Evolutionary conservation across 2,329 filamentous ascomycete species (phyloP), one percentile per base, ranked within the genome.

Genomic region (Alternaria infectoria): DNA sequence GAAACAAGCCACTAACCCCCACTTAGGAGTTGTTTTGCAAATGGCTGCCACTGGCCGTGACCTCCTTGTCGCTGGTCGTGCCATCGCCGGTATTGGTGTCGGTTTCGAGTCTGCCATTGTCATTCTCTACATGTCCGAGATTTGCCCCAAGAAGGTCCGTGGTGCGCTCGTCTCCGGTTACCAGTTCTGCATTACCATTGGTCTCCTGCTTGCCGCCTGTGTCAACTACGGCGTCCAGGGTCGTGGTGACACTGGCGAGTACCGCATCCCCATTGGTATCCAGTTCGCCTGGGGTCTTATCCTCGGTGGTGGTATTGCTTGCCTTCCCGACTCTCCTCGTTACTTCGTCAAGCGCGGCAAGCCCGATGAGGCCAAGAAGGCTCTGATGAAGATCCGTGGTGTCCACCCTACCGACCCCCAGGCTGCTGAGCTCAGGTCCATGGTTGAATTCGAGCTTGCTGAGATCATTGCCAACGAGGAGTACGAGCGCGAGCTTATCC

Each of bases 381-480:
- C 49, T 10, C 9, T 52, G 19, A 52, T 52, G 49, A 52, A 52
- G 49, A 52, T 52, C 19, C 49, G 49, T 52, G 49, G 49, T 52
- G 49, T 52, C 10, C 49, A 52, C 49, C 49, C 49, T 2, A 52
- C 49, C 8, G 36, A 32, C 49, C 49, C 49, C 28, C 28, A 52
- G 21, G 49, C 49, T 11, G 49, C 28, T 21, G 28, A 52, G n/a
- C 49, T 52, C 30, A 52, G 49, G 49, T 52, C 49, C 13, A 10
- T 52, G 28, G 49, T 97, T 81, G 88, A 91, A 82, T 83, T 88
- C 64, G 93, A 97, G 82, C 86, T 96, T 50, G 87, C 91, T 49
- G 93, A 97, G 83, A 93, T 97, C 69, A 86, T 96, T 63, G 93
- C 93, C 84, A 97, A 96, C 85, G 88, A 95, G 81, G 91, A 92